phyloP scores from a whole-genome alignment of 2,329 filamentous ascomycete genomes.

The Aureobasidium sp. region DNA sequence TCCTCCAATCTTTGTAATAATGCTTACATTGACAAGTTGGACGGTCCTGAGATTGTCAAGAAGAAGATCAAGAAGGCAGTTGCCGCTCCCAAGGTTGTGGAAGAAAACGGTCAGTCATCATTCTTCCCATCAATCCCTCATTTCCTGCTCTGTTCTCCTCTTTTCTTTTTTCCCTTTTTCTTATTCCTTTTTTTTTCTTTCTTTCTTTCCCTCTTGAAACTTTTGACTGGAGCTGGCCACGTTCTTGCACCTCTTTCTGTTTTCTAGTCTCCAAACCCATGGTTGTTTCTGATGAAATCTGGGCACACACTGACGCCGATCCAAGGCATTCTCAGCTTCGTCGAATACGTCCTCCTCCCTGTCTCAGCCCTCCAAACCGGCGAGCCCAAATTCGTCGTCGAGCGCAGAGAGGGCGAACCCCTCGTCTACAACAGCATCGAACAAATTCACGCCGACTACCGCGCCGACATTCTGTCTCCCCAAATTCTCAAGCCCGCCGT shows the following conservation, averaged over 20 bases:
- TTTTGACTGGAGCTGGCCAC: too few relatives aligned
- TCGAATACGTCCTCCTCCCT: constrained; percentile 80
- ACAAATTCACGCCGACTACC: constrained; percentile 44
- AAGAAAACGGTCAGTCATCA: constrained; percentile 87
- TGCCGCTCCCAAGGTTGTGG: constrained; percentile 65
- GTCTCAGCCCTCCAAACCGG: constrained; percentile 54
- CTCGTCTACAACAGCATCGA: constrained; percentile 72
- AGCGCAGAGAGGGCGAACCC: constrained; percentile 60
- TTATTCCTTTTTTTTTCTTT: too few relatives aligned
- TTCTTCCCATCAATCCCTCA: too few relatives aligned
- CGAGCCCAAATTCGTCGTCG: constrained; percentile 57
- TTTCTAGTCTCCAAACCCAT: too few relatives aligned
- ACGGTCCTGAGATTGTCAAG: constrained; percentile 63
- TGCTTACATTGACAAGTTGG: too few relatives aligned
- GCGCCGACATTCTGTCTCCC: constrained; percentile 71
- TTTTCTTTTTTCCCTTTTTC: too few relatives aligned
- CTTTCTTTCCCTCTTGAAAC: too few relatives aligned
- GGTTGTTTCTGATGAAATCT: too few relatives aligned
- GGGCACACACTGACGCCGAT: too few relatives aligned
- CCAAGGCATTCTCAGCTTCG: constrained; percentile 76
- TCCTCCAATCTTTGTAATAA: too few relatives aligned
- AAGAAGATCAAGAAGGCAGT: constrained; percentile 82
- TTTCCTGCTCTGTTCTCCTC: too few relatives aligned
- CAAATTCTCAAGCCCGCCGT: constrained; percentile 84
- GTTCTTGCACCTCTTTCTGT: too few relatives aligned